A percentile compares a stretch with the other conserved stretches of the same genome.
phyloP scores from a whole-genome alignment of 768 basidiomycete genomes.

The Amyloporia xantha region DNA sequence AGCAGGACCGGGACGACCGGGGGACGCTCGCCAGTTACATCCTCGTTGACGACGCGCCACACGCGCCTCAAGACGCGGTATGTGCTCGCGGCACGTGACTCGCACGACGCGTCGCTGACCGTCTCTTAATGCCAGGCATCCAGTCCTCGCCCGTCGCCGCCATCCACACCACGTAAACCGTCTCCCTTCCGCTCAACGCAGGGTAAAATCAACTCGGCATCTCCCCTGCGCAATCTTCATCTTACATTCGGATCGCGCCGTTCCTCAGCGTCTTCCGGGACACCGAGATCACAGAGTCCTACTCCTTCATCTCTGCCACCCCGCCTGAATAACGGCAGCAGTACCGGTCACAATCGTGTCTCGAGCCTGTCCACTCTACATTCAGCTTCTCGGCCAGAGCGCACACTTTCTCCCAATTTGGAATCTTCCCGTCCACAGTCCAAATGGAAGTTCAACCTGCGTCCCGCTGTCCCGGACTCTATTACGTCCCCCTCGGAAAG shows the following conservation, averaged over 20 bases:
- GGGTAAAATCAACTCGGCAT: slow-evolving; percentile 30
- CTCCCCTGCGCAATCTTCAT: slow-evolving; percentile 35
- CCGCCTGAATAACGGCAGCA: slow-evolving; percentile 4
- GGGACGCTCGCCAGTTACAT: slow-evolving; percentile 35
- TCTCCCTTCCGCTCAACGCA: slow-evolving; percentile 25
- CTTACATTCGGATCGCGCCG: slow-evolving; percentile 37
- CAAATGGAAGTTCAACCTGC: slow-evolving; percentile 24
- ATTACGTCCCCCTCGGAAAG: slow-evolving; percentile 27
- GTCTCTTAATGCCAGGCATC: slow-evolving; percentile 1
- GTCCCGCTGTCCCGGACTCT: slow-evolving; percentile 56
- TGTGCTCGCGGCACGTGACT: slow-evolving; percentile 17
- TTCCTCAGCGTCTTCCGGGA: slow-evolving; percentile 31
- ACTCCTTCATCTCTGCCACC: slow-evolving; percentile 13
- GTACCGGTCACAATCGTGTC: slow-evolving; percentile 32
- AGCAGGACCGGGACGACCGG: slow-evolving; percentile 25
- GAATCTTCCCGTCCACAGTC: slow-evolving; percentile 5
- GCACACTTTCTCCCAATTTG: slow-evolving; percentile 9
- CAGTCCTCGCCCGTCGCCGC: slow-evolving; percentile 14
- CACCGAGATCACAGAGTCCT: slow-evolving; percentile 29
- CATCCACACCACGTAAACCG: slow-evolving; percentile 22
- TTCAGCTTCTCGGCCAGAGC: slow-evolving; percentile 6
- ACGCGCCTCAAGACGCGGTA: slow-evolving; percentile 18
- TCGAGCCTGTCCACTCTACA: slow-evolving; percentile 43
- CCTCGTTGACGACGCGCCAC: slow-evolving; percentile 29
- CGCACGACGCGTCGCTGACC: neutral